phyloP scores from a whole-genome alignment of 495 filamentous ascomycete genomes.

The Talaromyces thailandensis region DNA sequence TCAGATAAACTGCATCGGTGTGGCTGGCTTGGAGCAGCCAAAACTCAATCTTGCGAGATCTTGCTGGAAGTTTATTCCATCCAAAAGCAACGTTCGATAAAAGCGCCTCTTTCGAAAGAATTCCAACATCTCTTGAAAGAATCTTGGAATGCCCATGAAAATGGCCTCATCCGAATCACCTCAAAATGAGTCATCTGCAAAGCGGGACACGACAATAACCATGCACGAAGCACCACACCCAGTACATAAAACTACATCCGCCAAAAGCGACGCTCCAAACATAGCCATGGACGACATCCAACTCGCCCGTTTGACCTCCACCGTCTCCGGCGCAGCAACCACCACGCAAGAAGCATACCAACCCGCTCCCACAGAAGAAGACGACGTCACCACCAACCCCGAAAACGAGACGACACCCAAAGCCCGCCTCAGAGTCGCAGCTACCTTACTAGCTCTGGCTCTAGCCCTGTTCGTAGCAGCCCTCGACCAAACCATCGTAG shows the following conservation, averaged over 20 bases:
- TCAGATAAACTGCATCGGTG: not conserved
- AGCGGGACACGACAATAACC: not conserved
- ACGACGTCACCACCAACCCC: constrained; percentile 3
- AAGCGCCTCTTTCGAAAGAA: too few species aligned
- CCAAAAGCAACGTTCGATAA: not conserved
- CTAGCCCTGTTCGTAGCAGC: constrained; percentile 45
- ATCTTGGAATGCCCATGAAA: too few species aligned
- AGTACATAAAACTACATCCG: not conserved
- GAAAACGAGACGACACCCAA: constrained; percentile 1
- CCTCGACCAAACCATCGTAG: constrained; percentile 53
- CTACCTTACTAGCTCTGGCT: constrained; percentile 19
- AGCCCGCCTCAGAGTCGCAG: constrained; percentile 14
- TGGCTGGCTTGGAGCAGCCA: not conserved
- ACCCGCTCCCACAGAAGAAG: constrained; percentile 29
- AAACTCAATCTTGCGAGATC: not conserved
- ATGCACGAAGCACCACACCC: not conserved
- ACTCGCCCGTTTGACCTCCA: not conserved
- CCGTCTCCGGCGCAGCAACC: not conserved
- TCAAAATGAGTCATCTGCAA: not conserved
- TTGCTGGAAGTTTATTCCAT: not conserved
- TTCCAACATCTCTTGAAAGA: not conserved
- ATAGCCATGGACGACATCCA: not conserved
- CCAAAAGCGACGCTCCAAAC: not conserved
- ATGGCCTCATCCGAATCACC: not conserved
- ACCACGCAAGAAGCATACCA: constrained; percentile 15